These are phyloP conservation scores for Trichosporon faecale DNA, from an alignment of 1,284 basidiomycete species.

Conservation along the genomic window DNA sequence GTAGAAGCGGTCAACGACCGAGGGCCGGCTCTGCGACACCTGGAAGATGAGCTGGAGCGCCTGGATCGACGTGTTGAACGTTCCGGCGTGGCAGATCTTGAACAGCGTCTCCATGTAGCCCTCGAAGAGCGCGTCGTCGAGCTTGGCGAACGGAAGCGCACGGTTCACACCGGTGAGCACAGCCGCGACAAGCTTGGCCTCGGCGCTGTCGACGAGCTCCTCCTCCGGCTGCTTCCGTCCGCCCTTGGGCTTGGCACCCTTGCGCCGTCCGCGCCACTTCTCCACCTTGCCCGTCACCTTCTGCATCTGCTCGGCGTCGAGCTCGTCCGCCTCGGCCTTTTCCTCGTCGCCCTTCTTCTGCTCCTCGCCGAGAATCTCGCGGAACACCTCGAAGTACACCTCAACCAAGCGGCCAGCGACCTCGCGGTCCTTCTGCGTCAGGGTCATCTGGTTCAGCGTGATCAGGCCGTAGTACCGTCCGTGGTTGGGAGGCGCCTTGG, in stretches of 20 bases:
- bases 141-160: conserved; percentile 85
- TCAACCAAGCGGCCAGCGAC: conserved; percentile 83
- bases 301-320: conserved; percentile 44
- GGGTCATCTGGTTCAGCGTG: conserved; percentile 89
- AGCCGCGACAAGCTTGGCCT: conserved; percentile 83
- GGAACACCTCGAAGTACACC: conserved; percentile 93
- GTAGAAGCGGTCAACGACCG: conserved; percentile 81
- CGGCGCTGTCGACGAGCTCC: conserved; percentile 69
- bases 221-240: conserved; percentile 48
- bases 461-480: conserved; percentile 87
- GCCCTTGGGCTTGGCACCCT: conserved; percentile 47
- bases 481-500: conserved; percentile 59
- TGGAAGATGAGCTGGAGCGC: conserved; percentile 90
- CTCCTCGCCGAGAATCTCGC: conserved; percentile 70
- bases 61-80: conserved; percentile 94
- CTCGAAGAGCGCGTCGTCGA: conserved; percentile 65
- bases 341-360: conserved; percentile 42
- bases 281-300: conserved; percentile 52
- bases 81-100: conserved; percentile 83
- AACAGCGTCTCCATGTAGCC: conserved; percentile 92
- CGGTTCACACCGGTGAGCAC: conserved; percentile 94
- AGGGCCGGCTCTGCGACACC: conserved; percentile 57
- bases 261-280: conserved; percentile 50
- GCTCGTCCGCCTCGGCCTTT: conserved; percentile 51
- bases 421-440: conserved; percentile 67